Evolutionary conservation across 345 rosid species (phyloP).

Genomic region (Balakata baccata): DNA sequence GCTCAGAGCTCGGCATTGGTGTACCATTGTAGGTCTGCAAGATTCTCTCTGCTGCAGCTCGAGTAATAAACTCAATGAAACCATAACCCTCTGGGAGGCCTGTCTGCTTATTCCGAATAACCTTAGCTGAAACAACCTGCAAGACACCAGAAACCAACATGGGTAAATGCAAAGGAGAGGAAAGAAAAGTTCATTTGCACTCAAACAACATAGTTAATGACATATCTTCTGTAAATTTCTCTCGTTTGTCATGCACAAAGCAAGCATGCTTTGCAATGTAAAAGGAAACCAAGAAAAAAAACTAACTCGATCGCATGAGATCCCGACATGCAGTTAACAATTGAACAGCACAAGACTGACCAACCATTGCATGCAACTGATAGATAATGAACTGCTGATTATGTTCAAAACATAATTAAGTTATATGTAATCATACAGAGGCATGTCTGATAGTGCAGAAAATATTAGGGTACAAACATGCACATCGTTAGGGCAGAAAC

Average conservation of each 20-base stretch:
- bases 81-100: conserved; percentile 79
- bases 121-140: conserved; percentile 74
- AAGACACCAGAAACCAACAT: background rate
- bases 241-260: background rate
- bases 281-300: background rate
- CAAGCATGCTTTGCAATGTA: background rate
- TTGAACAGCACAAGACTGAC: too few species aligned
- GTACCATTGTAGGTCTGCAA: conserved; percentile 76
- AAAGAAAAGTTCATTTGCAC: background rate
- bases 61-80: conserved; percentile 69
- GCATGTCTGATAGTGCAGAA: too few species aligned
- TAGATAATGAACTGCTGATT: background rate
- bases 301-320: too few species aligned
- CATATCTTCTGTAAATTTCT: background rate
- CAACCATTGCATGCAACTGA: too few species aligned
- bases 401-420: background rate
- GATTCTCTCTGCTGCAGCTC: conserved; percentile 72
- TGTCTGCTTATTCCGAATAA: conserved; percentile 78
- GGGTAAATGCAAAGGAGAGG: too few species aligned
- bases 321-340: too few species aligned
- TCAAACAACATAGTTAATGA: background rate
- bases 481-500: too few species aligned
- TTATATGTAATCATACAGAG: background rate
- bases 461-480: background rate
- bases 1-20: conserved; percentile 72